Percentiles rank a stretch among this genome's conserved stretches.
These are phyloP conservation scores for Aspergillus heteromorphus DNA, from an alignment of 495 filamentous ascomycete genomes.

Conservation along the genomic window DNA sequence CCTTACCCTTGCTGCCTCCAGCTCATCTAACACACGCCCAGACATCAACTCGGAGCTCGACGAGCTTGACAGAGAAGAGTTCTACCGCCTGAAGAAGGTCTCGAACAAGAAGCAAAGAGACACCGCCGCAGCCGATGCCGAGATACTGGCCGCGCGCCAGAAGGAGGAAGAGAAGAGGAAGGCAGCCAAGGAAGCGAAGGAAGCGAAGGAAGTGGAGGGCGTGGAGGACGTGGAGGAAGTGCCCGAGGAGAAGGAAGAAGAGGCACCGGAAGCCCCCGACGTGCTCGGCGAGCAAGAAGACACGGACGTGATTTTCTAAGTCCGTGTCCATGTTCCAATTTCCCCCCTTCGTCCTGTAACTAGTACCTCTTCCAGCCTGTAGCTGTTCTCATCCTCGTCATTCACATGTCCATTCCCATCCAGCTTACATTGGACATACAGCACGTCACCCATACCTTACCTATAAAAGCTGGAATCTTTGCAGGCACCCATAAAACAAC, in stretches of 20 bases:
- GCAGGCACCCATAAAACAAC: background rate
- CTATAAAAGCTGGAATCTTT: background rate
- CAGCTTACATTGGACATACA: background rate
- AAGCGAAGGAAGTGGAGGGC: conserved; percentile 21
- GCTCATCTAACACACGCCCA: conserved; percentile 25
- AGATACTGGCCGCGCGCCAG: conserved; percentile 58
- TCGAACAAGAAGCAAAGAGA: conserved; percentile 93
- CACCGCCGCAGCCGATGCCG: conserved; percentile 64
- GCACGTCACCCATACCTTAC: background rate
- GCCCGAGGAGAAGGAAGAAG: conserved; percentile 33
- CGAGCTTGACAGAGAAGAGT: conserved; percentile 96
- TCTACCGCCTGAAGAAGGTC: conserved; percentile 97
- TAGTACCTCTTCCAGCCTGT: conserved; percentile 19
- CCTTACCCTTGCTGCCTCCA: background rate
- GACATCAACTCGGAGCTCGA: conserved; percentile 99
- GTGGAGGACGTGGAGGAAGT: conserved; percentile 35
- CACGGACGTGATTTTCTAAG: conserved; percentile 90
- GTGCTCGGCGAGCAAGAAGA: conserved; percentile 83
- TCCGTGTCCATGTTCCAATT: conserved; percentile 9
- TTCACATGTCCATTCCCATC: conserved; percentile 11
- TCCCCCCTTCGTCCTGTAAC: conserved; percentile 15
- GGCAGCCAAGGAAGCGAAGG: no score
- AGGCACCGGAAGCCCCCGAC: conserved; percentile 49
- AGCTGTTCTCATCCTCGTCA: conserved; percentile 21
- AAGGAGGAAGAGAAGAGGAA: conserved; percentile 38